Percentiles rank a stretch among this genome's conserved stretches.
Conservation (phyloP, 495 filamentous ascomycete genomes). For the Talaromyces adpressus region DNA sequence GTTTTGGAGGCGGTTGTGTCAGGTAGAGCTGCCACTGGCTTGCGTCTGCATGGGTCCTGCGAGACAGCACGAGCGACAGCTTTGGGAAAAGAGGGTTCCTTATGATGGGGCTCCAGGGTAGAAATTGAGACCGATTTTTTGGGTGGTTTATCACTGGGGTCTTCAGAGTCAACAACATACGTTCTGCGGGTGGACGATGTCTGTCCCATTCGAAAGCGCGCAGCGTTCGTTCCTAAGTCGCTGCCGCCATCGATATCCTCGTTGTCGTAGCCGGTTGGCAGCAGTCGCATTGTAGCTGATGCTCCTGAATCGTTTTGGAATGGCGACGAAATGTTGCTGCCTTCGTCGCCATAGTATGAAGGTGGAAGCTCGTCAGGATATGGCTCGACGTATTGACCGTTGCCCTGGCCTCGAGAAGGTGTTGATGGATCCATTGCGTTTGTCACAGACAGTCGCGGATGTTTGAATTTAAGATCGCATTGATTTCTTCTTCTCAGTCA, state of each 20-base stretch:
- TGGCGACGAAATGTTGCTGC: conserved; percentile 19
- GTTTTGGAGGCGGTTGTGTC: neutral
- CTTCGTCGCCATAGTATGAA: conserved; percentile 31
- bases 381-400: conserved; percentile 8
- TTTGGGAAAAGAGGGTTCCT: neutral
- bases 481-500: neutral
- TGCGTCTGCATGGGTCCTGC: conserved; percentile 2
- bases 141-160: conserved; percentile 10
- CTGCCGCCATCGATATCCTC: conserved; percentile 17
- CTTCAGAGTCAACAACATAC: conserved; percentile 10
- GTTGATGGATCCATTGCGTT: conserved; percentile 10
- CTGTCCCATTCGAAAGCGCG: conserved; percentile 14
- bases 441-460: conserved; percentile 5
- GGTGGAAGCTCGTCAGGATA: conserved; percentile 35
- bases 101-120: conserved; percentile 16
- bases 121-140: conserved; percentile 5
- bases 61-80: neutral
- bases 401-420: conserved; percentile 3
- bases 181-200: conserved; percentile 14
- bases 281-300: conserved; percentile 49
- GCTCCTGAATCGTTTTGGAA: conserved; percentile 27
- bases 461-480: neutral
- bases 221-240: conserved; percentile 13
- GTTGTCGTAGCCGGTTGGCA: conserved; percentile 46
- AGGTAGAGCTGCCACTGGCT: neutral